Evolutionary conservation across 2,329 filamentous ascomycete genomes (phyloP), one percentile per base, ranked within the genome.

Genomic region (Epichloe uncinata): DNA sequence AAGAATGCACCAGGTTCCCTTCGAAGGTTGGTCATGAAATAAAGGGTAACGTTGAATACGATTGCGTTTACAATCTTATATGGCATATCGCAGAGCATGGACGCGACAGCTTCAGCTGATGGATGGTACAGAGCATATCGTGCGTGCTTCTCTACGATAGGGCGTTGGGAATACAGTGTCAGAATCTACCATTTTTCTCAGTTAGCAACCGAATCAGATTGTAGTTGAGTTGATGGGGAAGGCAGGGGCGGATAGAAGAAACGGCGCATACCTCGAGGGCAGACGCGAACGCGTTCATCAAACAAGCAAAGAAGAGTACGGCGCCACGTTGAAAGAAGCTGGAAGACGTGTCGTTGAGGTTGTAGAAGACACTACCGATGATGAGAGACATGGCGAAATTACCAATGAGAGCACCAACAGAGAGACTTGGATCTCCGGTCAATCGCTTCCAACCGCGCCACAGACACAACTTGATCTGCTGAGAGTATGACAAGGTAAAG

Each of bases 71-170:
- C 37, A 8, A 94, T 66, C 56, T 68, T 95, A 66, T 87, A 87
- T 0, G 90, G 90, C 67, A 94, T 69, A 58, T 96, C 90, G 54
- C 79, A 84, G 33, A 95, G 67, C 84, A 95, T 93, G 9, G 86
- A 93, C 0, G 86, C 81, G 52, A 87, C 75, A n/a, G 88, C 87
- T 73, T 96, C 89, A 15, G 88, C 85, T 9, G 85, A 89, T 0
- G 90, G 88, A 60, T 95, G 90, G 60, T 95, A 95, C 16, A 95
- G 74, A 16, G 89, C 88, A 63, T 95, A 95, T 51, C 85, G 81
- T 50, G 76, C 71, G 58, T 96, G 90, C 64, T 95, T 95, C 63
- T 95, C 88, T 53, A 96, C 87, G 58, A 95, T 95, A 1, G 86
- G 85, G 37, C 90, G 84, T 76, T 95, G 89, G 2, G 86, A 79